Evolutionary conservation across 441 rosid species (phyloP).

Genomic region (Adansonia grandidieri): DNA sequence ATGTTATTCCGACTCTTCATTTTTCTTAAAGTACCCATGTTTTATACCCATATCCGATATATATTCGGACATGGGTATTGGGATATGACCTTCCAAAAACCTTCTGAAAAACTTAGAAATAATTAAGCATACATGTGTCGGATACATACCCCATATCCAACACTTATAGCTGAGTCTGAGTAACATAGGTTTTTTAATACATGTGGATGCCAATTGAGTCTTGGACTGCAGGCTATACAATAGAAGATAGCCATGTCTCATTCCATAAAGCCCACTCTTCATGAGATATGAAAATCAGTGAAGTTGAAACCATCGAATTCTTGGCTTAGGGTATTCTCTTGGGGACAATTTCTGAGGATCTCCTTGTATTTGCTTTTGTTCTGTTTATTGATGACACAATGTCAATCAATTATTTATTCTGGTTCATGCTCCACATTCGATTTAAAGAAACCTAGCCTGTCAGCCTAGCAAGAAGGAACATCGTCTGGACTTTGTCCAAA

Average conservation of each 20-base stretch:
- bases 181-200: too few relatives aligned
- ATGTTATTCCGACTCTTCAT: too few relatives aligned
- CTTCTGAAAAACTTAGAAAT: too few relatives aligned
- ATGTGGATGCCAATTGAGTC: too few relatives aligned
- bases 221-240: neutral
- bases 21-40: too few relatives aligned
- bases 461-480: neutral
- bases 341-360: neutral
- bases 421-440: neutral
- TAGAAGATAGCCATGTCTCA: neutral
- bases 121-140: too few relatives aligned
- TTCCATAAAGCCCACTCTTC: neutral
- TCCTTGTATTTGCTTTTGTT: neutral
- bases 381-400: neutral
- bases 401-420: neutral
- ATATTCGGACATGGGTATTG: too few relatives aligned
- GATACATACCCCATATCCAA: too few relatives aligned
- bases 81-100: too few relatives aligned
- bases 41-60: too few relatives aligned
- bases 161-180: too few relatives aligned
- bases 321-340: neutral
- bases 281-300: too few relatives aligned
- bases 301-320: neutral
- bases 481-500: neutral
- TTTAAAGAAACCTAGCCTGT: neutral